These are phyloP conservation scores for Rhodosporidiobolus odoratus DNA, from an alignment of 768 basidiomycete genomes.

Conservation along the genomic window DNA sequence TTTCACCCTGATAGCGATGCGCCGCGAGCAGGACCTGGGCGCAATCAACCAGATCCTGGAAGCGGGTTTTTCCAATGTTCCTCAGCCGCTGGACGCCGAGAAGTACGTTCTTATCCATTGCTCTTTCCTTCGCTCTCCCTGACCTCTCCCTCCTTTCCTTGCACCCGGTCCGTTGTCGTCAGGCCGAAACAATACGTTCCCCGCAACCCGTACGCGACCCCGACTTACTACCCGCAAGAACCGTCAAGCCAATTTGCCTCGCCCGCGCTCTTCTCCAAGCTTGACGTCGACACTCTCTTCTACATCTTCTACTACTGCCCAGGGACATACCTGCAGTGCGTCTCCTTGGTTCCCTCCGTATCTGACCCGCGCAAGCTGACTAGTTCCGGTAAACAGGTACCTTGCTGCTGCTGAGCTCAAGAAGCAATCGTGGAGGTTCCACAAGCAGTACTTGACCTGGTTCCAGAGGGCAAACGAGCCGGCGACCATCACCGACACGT, in stretches of 20 bases:
- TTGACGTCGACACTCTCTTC: constrained; percentile 95
- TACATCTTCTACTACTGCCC: constrained; percentile 98
- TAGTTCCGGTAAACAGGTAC: constrained; percentile 56
- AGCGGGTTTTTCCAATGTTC: constrained; percentile 78
- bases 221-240: constrained; percentile 86
- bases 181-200: constrained; percentile 98
- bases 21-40: constrained; percentile 61
- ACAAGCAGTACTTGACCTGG: constrained; percentile 97
- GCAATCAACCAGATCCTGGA: constrained; percentile 90
- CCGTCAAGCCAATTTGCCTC: constrained; percentile 75
- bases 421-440: constrained; percentile 97
- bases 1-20: constrained; percentile 30
- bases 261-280: constrained; percentile 74
- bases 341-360: constrained; percentile 20
- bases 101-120: constrained; percentile 56
- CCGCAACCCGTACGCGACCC: constrained; percentile 82
- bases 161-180: not conserved
- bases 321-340: constrained; percentile 95
- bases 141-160: not conserved
- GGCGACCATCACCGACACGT: constrained; percentile 97
- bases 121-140: too few species aligned
- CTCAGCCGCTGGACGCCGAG: constrained; percentile 90
- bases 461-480: constrained; percentile 98
- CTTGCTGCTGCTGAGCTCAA: constrained; percentile 96
- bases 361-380: not conserved